Percentiles rank a stretch among this genome's conserved stretches.
phyloP scores from a whole-genome alignment of 345 rosid species.

The Melaleuca alternifolia region DNA sequence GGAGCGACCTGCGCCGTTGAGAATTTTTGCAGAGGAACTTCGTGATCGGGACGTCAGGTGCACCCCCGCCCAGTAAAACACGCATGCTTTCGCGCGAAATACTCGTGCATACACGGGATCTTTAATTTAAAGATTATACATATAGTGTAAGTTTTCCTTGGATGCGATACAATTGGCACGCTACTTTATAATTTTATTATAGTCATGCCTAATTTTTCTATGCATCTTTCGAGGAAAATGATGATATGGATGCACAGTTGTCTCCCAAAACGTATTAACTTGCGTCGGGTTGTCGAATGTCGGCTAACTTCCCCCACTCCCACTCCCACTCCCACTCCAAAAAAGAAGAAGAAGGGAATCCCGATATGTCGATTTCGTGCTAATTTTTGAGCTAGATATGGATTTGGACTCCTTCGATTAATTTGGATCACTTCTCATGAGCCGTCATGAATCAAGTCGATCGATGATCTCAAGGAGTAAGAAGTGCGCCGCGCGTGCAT shows the following conservation, averaged over 20 bases:
- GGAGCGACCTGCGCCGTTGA: not conserved
- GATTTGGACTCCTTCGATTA: rapidly evolving
- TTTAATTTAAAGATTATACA: too few relatives aligned
- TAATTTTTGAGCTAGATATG: not conserved
- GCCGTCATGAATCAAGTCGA: not conserved
- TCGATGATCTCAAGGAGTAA: not conserved
- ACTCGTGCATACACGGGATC: not conserved
- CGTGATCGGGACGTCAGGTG: not conserved
- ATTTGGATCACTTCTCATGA: rapidly evolving
- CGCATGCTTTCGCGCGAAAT: not conserved
- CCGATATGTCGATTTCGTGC: not conserved
- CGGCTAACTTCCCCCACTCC: not conserved
- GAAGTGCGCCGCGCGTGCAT: not conserved
- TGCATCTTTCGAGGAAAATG: not conserved
- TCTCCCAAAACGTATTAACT: not conserved
- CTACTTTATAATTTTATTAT: not conserved
- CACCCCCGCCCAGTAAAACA: not conserved
- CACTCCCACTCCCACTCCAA: too few relatives aligned
- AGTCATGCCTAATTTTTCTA: not conserved
- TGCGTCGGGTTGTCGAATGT: rapidly evolving
- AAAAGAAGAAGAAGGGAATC: rapidly evolving
- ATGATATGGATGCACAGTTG: not conserved
- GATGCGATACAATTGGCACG: not conserved
- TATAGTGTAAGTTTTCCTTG: too few relatives aligned
- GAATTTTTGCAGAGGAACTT: not conserved